Conservation (phyloP, 805 yeast genomes). For the Myxozyma nipponensis region DNA sequence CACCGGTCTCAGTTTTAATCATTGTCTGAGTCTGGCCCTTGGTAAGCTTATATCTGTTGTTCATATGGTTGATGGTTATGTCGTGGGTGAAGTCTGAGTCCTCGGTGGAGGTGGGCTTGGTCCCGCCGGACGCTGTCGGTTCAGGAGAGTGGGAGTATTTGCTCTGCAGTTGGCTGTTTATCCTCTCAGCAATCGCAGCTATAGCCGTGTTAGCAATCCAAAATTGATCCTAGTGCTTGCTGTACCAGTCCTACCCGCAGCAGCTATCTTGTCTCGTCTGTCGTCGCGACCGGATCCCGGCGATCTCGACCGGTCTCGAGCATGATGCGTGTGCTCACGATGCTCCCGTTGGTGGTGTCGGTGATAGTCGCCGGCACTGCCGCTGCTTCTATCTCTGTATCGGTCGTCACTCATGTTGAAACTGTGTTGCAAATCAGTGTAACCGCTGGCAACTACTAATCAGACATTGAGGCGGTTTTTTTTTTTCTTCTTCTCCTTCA, state of each 20-base stretch:
- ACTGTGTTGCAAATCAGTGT: too few species aligned
- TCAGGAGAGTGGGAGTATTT: conserved; percentile 5
- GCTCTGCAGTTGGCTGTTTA: conserved; percentile 34
- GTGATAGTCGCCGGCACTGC: conserved; percentile 17
- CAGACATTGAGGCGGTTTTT: too few species aligned
- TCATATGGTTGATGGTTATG: conserved; percentile 37
- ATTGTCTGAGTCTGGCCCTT: conserved; percentile 35
- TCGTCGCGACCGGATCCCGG: conserved; percentile 10
- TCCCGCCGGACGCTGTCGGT: neutral
- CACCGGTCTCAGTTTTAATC: conserved; percentile 35
- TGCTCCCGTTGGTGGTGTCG: conserved; percentile 20
- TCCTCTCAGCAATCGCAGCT: conserved; percentile 37
- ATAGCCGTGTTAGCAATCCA: neutral
- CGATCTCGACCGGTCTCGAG: conserved; percentile 19
- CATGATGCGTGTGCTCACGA: conserved; percentile 15
- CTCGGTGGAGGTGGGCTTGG: neutral
- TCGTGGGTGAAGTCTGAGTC: conserved; percentile 29
- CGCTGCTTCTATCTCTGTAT: conserved; percentile 20
- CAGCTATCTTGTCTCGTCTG: conserved; percentile 33
- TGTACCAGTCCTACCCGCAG: conserved; percentile 22
- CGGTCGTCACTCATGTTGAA: neutral
- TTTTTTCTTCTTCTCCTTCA: too few species aligned
- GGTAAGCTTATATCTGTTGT: conserved; percentile 38
- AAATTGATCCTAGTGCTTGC: neutral
- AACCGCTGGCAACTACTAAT: too few species aligned